phyloP scores from a whole-genome alignment of 1,139 yeast genomes.

The Scheffersomyces titani region DNA sequence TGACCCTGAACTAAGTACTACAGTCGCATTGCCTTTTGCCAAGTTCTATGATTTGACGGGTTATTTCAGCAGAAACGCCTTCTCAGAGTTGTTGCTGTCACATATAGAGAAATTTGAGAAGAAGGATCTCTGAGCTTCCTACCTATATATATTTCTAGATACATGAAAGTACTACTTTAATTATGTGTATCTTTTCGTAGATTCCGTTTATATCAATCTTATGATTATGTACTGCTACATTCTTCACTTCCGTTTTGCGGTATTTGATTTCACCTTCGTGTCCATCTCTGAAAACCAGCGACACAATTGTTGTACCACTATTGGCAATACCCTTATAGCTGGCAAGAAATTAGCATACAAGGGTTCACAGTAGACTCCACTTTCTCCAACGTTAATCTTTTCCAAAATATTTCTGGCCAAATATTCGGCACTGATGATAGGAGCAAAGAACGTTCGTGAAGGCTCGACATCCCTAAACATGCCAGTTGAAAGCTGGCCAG shows the following conservation, averaged over 20 bases:
- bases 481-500: conserved; percentile 66
- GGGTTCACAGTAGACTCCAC: conserved; percentile 59
- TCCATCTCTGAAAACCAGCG: conserved; percentile 61
- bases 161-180: background rate
- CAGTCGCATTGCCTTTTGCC: conserved; percentile 35
- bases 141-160: background rate
- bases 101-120: conserved; percentile 21
- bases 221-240: background rate
- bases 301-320: conserved; percentile 40
- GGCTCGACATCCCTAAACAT: conserved; percentile 67
- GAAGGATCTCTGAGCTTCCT: conserved; percentile 2
- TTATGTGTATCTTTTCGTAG: background rate
- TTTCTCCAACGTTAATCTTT: conserved; percentile 45
- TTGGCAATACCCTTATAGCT: conserved; percentile 54
- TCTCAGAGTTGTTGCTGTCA: conserved; percentile 28
- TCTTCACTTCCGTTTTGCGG: conserved; percentile 36
- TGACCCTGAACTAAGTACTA: conserved; percentile 17
- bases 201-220: background rate
- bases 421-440: conserved; percentile 46
- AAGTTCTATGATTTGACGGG: conserved; percentile 52
- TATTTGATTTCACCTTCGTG: conserved; percentile 17
- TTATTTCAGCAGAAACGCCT: conserved; percentile 41
- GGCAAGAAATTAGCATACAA: conserved; percentile 63
- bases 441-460: conserved; percentile 63
- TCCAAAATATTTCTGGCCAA: conserved; percentile 47